Evolutionary conservation across 2,329 filamentous ascomycete species (phyloP), one percentile per base, ranked within the genome.

Genomic region (Colletotrichum acutatum): DNA sequence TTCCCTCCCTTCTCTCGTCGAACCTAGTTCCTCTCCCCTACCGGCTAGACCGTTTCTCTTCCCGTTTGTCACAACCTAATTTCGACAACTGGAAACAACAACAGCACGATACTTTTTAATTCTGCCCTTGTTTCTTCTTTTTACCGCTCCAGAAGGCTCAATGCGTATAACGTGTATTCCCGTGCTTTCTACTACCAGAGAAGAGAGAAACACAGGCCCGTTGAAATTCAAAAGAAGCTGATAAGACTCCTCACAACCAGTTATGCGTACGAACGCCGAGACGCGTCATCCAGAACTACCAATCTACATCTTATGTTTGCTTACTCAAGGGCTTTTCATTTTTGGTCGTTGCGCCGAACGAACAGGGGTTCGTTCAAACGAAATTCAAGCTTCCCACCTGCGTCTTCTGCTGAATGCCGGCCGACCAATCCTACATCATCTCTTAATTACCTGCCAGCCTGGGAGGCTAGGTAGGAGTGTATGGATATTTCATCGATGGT

Each of bases 281-380:
- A 64, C 49, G 30, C 49, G 49, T 64, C 61, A 64, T 16, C 61
- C 49, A 54, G 37, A 54, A 54, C 30, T n/a, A 54, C 22, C 49
- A 22, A 9, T n/a, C 49, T 34, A 34, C 19, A 49, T 22, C 42
- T 19, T 49, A 49, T 49, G 19, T 49, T 42, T 49, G 37, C 37
- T 14, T 14, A 42, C 22, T 14, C 37, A 42, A 42, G 37, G 16
- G 3, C 37, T 1, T 7, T 19, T 42, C 16, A 5, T 49, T 49
- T 49, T n/a, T 49, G 42, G 19, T 49, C 46, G 46, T 12, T 14
- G 34, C 8, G 53, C 7, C 24, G 14, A 42, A 19, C 37, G 37
- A 34, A 28, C 59, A 62, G 28, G n/a, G 58, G 12, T 26, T n/a
- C 11, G 22, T 34, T 42, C 37, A 42, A 42, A 42, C 37, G 37